phyloP scores from a whole-genome alignment of 768 basidiomycete species.

The Suillus luteus region DNA sequence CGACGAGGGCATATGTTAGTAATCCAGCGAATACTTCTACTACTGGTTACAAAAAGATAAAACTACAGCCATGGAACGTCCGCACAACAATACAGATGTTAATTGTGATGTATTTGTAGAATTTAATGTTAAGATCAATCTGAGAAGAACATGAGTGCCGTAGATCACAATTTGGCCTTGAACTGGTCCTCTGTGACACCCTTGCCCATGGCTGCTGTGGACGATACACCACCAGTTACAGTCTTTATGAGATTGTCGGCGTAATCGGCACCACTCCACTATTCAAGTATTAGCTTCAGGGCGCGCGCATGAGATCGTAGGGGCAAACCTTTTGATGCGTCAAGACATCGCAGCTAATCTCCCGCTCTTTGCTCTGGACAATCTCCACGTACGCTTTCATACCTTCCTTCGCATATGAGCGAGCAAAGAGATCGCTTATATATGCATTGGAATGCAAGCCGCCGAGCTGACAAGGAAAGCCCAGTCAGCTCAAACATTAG shows the following conservation, averaged over 20 bases:
- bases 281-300: slow-evolving; percentile 20
- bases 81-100: background rate
- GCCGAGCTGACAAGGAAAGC: slow-evolving; percentile 62
- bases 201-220: slow-evolving; percentile 98
- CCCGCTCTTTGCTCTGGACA: slow-evolving; percentile 88
- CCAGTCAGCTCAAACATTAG: slow-evolving; percentile 14
- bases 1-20: background rate
- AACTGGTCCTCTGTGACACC: slow-evolving; percentile 95
- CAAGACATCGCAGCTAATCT: slow-evolving; percentile 92
- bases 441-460: slow-evolving; percentile 98
- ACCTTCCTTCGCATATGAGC: slow-evolving; percentile 86
- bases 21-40: background rate
- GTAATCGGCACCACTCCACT: slow-evolving; percentile 97
- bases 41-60: background rate
- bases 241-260: slow-evolving; percentile 92
- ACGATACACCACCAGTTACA: slow-evolving; percentile 95
- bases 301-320: background rate
- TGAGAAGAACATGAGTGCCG: background rate
- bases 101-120: slow-evolving; percentile 3
- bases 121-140: background rate
- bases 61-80: background rate
- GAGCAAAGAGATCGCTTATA: slow-evolving; percentile 92
- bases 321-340: slow-evolving; percentile 89
- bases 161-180: slow-evolving; percentile 44
- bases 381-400: slow-evolving; percentile 99